phyloP scores from a whole-genome alignment of 768 basidiomycete genomes.

The Psilocybe tampanensis region DNA sequence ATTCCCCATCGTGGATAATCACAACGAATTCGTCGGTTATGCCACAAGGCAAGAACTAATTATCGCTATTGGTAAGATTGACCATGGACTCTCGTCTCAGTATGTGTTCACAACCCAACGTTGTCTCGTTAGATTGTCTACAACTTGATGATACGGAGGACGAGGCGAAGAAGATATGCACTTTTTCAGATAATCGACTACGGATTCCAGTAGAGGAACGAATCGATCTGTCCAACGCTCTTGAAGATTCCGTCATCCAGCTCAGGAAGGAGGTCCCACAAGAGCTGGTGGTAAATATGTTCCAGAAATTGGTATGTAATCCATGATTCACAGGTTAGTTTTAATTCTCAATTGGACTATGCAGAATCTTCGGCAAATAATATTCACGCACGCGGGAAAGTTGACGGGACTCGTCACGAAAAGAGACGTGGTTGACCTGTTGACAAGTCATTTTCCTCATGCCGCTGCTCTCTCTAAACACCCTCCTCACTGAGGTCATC shows the following conservation, averaged over 20 bases:
- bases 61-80: constrained; percentile 33
- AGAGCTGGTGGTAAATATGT: constrained; percentile 73
- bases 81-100: not conserved
- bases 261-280: constrained; percentile 70
- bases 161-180: constrained; percentile 38
- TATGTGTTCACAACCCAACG: not conserved
- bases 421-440: constrained; percentile 60
- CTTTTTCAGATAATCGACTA: constrained; percentile 37
- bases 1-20: constrained; percentile 61
- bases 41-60: constrained; percentile 58
- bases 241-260: constrained; percentile 58
- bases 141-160: constrained; percentile 30
- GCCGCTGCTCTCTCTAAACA: constrained; percentile 39
- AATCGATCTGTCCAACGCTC: constrained; percentile 39
- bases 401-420: constrained; percentile 71
- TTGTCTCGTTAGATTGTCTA: constrained; percentile 25
- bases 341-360: not conserved
- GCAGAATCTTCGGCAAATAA: constrained; percentile 68
- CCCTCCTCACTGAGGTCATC: constrained; percentile 10
- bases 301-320: constrained; percentile 63
- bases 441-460: constrained; percentile 61
- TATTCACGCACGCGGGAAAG: constrained; percentile 63
- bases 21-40: constrained; percentile 57
- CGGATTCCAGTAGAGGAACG: constrained; percentile 28
- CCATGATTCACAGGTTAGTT: not conserved